Base-by-base conservation (phyloP, 1,284 basidiomycete genomes). In the Phlebopus sp. region DNA sequence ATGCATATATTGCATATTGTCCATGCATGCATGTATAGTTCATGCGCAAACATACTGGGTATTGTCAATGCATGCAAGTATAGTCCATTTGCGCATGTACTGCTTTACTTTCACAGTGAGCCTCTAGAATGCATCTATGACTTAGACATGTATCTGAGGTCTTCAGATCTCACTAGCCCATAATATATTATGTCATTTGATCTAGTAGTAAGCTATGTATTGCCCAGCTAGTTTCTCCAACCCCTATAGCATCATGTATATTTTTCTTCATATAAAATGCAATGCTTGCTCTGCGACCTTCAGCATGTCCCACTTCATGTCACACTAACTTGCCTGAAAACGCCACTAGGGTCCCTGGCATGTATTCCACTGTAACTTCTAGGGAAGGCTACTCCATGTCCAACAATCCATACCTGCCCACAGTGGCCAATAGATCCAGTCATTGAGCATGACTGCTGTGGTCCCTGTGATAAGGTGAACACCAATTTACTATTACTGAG, bases 241-340 rank as follows among this genome's bases (percentile, higher is more conserved):
- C 10, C 17, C 17, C 37, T 4, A 17, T 19, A 41, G 11, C 18
- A 10, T 19, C 35, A 32, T 51, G 50, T 14, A 52, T 21, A 13
- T 40, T 37, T 7, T 44, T 18, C 27, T 47, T 4, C 50, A 52
- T 52, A 37, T 49, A 49, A 10, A 37, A 45, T 25, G 47, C 50
- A 4, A 48, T 14, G 38, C 50, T 45, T 3, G 32, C 27, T 2
- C 37, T n/a, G n/a, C 41, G 42, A 5, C 50, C 42, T 2, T 30
- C 32, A 3, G 21, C 17, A 1, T 9, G 13, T 3, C n/a, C 21
- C 1, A 44, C 50, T 2, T 46, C 50, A 37, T 52, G 50, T 5
- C 42, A 17, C 8, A 52, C 11, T 9, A 52, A 7, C 25, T 37
- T 40, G n/a, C 47, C 50, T 18, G 39, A 39, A 2, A 52, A 41